Evolutionary conservation across 805 yeast genomes (phyloP).

Genomic region (Yueomyces sp.): DNA sequence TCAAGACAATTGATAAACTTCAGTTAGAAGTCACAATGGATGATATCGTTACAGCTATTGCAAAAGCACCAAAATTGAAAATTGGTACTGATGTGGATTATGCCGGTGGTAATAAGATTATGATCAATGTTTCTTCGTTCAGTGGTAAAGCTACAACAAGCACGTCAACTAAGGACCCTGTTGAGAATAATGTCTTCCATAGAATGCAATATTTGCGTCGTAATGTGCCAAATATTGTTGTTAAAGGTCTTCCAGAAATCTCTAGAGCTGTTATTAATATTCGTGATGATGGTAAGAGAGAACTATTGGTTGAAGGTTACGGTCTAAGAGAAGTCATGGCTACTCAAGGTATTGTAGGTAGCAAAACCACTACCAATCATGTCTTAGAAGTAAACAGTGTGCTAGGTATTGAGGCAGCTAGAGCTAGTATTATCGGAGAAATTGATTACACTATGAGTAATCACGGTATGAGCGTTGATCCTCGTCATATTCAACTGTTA

Average conservation of each 20-base stretch:
- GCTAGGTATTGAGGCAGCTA: slow-evolving; percentile 95
- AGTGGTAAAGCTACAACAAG: slow-evolving; percentile 31
- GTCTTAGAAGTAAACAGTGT: slow-evolving; percentile 80
- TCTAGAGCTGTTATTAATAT: slow-evolving; percentile 95
- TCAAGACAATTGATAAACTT: slow-evolving; percentile 71
- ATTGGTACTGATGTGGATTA: slow-evolving; percentile 63
- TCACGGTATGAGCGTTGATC: slow-evolving; percentile 99
- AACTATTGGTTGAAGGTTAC: slow-evolving; percentile 92
- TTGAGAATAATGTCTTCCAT: slow-evolving; percentile 51
- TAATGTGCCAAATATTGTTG: slow-evolving; percentile 73
- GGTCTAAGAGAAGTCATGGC: slow-evolving; percentile 94
- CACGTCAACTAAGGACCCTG: slow-evolving; percentile 27
- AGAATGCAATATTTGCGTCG: slow-evolving; percentile 84
- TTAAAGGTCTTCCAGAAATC: slow-evolving; percentile 84
- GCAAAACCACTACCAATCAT: slow-evolving; percentile 81
- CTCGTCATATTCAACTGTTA: slow-evolving; percentile 92
- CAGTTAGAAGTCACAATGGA: slow-evolving; percentile 82
- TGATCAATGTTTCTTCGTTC: slow-evolving; percentile 42
- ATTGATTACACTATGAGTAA: slow-evolving; percentile 96
- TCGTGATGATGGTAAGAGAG: slow-evolving; percentile 73
- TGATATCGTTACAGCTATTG: slow-evolving; percentile 73
- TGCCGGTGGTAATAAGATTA: slow-evolving; percentile 50
- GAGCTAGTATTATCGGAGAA: slow-evolving; percentile 84
- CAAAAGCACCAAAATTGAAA: slow-evolving; percentile 79
- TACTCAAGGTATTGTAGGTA: slow-evolving; percentile 91